Conservation (phyloP, 805 yeast species). For the Ogataea trehaloabstinens region DNA sequence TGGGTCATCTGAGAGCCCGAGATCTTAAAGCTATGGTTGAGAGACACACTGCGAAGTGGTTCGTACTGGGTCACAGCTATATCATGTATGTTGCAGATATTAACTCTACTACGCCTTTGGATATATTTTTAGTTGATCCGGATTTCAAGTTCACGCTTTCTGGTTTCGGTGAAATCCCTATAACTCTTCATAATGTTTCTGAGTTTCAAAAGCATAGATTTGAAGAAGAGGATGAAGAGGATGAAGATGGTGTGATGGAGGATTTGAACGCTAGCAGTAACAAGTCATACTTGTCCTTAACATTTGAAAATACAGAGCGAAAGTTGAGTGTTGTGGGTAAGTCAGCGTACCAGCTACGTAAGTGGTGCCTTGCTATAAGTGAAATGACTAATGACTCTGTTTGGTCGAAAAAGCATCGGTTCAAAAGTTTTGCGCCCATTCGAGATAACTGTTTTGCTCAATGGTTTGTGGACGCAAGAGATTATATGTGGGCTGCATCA, state of each 20-base stretch:
- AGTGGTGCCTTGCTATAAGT: slow-evolving; percentile 75
- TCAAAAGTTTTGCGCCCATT: slow-evolving; percentile 90
- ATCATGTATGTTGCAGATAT: slow-evolving; percentile 83
- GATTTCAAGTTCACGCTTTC: slow-evolving; percentile 58
- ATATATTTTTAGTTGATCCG: slow-evolving; percentile 85
- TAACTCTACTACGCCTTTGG: slow-evolving; percentile 82
- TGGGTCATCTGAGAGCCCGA: slow-evolving; percentile 76
- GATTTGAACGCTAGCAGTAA: slow-evolving; percentile 30
- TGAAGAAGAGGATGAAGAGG: slow-evolving; percentile 39
- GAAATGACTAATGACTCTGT: slow-evolving; percentile 63
- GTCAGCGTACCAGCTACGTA: slow-evolving; percentile 59
- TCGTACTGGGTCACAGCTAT: slow-evolving; percentile 79
- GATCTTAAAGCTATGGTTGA: slow-evolving; percentile 85
- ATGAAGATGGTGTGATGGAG: slow-evolving; percentile 35
- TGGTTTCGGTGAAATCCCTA: slow-evolving; percentile 33
- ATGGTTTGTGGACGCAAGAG: slow-evolving; percentile 92
- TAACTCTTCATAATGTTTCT: slow-evolving; percentile 15
- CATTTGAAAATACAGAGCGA: slow-evolving; percentile 75
- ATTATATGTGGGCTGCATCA: slow-evolving; percentile 94
- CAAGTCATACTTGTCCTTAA: slow-evolving; percentile 51
- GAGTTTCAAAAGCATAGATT: slow-evolving; percentile 20
- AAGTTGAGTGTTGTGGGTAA: slow-evolving; percentile 69
- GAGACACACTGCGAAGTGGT: slow-evolving; percentile 92
- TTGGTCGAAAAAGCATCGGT: slow-evolving; percentile 77
- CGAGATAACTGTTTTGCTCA: slow-evolving; percentile 84